Conservation (phyloP, 2,329 filamentous ascomycete genomes). For the Lecanicillium sp. region DNA sequence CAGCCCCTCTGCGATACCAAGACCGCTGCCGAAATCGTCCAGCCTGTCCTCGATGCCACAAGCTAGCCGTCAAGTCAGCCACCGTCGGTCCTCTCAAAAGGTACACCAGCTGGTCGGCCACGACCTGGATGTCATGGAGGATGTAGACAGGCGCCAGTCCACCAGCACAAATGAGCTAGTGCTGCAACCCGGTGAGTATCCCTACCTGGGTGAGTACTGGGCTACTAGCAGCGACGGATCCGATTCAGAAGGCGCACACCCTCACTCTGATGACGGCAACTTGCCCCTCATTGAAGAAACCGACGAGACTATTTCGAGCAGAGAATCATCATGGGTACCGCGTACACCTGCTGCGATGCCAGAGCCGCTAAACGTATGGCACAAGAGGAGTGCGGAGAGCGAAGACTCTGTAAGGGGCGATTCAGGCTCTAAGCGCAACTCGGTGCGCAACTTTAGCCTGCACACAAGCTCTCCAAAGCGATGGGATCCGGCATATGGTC, state of each 20-base stretch:
- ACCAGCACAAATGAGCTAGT: too few species aligned
- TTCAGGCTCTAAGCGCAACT: neutral
- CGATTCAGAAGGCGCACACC: neutral
- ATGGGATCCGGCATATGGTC: slow-evolving; percentile 15
- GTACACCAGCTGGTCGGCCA: slow-evolving; percentile 33
- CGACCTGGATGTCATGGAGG: slow-evolving; percentile 20
- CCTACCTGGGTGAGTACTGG: neutral
- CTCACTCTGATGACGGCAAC: neutral
- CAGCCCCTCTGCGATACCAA: neutral
- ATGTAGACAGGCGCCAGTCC: neutral
- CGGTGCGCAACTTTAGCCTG: neutral
- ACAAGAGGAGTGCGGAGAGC: neutral
- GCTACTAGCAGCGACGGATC: neutral
- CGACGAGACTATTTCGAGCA: neutral
- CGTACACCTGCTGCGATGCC: neutral
- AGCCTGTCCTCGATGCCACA: slow-evolving; percentile 1
- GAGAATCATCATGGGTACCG: slow-evolving; percentile 2
- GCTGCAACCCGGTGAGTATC: neutral
- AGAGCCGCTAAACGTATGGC: neutral
- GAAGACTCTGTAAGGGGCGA: neutral
- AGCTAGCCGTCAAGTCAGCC: slow-evolving; percentile 10
- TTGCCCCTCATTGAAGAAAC: slow-evolving; percentile 3
- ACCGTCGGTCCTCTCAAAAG: slow-evolving; percentile 26
- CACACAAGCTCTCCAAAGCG: neutral
- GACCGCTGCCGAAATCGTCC: neutral